phyloP scores from a whole-genome alignment of 1,139 yeast genomes.

The Spencermartinsiella ligniputridi region DNA sequence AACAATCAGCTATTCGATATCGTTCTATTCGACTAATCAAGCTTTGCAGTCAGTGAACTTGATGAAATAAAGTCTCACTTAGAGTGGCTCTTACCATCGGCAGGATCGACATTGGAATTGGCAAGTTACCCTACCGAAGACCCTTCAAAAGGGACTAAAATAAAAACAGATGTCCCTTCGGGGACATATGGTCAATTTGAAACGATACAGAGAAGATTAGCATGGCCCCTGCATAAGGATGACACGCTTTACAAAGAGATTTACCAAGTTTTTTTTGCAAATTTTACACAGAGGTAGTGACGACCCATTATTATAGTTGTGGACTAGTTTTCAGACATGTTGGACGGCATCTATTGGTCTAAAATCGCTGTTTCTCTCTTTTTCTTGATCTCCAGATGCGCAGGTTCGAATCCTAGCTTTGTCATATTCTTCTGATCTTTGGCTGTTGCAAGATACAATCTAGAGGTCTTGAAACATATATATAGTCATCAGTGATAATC shows the following conservation, averaged over 20 bases:
- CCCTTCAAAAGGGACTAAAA: neutral
- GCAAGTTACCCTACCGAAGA: neutral
- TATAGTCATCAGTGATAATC: no score
- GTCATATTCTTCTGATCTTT: neutral
- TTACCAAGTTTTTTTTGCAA: slow-evolving; percentile 67
- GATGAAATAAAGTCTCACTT: no score
- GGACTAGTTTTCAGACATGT: neutral
- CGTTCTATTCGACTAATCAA: no score
- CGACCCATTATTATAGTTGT: neutral
- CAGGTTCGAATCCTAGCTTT: neutral
- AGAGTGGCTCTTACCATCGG: no score
- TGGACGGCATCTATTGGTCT: no score
- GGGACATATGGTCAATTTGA: slow-evolving; percentile 62
- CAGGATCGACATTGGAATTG: no score
- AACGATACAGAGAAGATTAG: slow-evolving; percentile 98
- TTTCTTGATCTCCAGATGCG: no score
- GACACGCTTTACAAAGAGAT: slow-evolving; percentile 97
- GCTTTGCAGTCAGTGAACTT: no score
- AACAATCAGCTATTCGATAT: no score
- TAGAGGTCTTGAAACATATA: no score
- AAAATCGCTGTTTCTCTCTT: neutral
- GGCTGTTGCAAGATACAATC: no score
- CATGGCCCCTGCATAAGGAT: slow-evolving; percentile 99
- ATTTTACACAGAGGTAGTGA: neutral
- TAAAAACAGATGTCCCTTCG: no score